A percentile compares a stretch with the other conserved stretches of the same genome.
phyloP scores from a whole-genome alignment of 192 early-diverging fungal genomes.

The Linnemannia exigua region DNA sequence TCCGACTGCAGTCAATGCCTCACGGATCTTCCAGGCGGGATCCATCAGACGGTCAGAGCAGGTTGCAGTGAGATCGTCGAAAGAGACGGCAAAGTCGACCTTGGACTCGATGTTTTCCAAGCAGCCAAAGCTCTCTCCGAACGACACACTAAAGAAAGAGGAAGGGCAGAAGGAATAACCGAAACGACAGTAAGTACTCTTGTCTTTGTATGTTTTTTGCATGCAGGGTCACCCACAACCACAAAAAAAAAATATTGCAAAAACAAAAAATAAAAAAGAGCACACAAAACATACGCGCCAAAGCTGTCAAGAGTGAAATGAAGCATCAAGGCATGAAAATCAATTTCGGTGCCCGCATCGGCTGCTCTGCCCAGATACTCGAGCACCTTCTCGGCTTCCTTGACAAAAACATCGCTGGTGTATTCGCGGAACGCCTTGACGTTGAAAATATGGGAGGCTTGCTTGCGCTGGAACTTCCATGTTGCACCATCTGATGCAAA shows the following conservation, averaged over 20 bases:
- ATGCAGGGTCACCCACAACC: too few species aligned
- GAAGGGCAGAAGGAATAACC: not conserved
- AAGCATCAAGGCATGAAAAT: constrained; percentile 56
- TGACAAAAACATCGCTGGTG: constrained; percentile 29
- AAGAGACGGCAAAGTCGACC: constrained; percentile 62
- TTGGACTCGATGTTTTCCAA: constrained; percentile 24
- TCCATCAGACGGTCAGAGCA: constrained; percentile 41
- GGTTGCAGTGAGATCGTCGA: constrained; percentile 60
- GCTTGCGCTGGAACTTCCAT: constrained; percentile 31
- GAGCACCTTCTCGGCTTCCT: constrained; percentile 17
- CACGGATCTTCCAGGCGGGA: constrained; percentile 50
- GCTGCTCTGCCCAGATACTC: constrained; percentile 19
- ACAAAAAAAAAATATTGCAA: not conserved
- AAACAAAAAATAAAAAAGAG: not conserved
- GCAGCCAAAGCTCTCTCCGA: constrained; percentile 50
- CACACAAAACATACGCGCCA: constrained; percentile 6
- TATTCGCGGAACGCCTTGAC: constrained; percentile 23
- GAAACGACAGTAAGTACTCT: not conserved
- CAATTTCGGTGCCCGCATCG: constrained; percentile 29
- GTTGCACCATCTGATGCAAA: constrained; percentile 13
- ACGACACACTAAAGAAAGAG: constrained; percentile 19
- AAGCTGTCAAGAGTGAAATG: constrained; percentile 53
- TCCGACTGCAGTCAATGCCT: constrained; percentile 19
- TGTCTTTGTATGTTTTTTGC: not conserved
- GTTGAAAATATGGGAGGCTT: constrained; percentile 22